phyloP scores from a whole-genome alignment of 1,139 yeast species.

The Yamadazyma taylorii region DNA sequence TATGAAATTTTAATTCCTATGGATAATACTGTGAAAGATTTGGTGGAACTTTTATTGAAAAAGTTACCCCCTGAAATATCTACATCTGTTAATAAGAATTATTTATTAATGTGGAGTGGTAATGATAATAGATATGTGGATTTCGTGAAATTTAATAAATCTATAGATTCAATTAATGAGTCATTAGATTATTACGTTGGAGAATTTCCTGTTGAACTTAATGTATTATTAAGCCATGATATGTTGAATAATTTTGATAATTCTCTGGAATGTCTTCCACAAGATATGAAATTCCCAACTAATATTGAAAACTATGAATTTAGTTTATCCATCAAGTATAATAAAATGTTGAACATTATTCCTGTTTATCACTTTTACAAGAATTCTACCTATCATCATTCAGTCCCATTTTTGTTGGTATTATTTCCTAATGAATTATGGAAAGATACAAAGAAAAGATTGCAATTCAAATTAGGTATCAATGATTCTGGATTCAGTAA shows the following conservation, averaged over 20 bases:
- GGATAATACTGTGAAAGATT: conserved; percentile 55
- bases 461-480: conserved; percentile 68
- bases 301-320: conserved; percentile 29
- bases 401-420: conserved; percentile 83
- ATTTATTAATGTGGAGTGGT: conserved; percentile 59
- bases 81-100: conserved; percentile 46
- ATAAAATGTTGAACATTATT: conserved; percentile 41
- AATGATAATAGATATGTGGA: conserved; percentile 40
- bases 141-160: conserved; percentile 36
- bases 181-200: conserved; percentile 43
- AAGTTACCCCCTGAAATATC: conserved; percentile 49
- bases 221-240: conserved; percentile 38
- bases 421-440: conserved; percentile 65
- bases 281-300: conserved; percentile 12
- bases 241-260: conserved; percentile 32
- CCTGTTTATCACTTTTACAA: conserved; percentile 73
- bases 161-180: conserved; percentile 35
- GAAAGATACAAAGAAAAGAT: conserved; percentile 62
- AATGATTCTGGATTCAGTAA: conserved; percentile 79
- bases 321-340: conserved; percentile 28
- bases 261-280: conserved; percentile 18
- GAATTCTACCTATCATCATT: conserved; percentile 70
- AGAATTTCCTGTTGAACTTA: conserved; percentile 46
- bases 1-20: conserved; percentile 71
- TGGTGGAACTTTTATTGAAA: conserved; percentile 55